Evolutionary conservation across 2,329 filamentous ascomycete species (phyloP).

Genomic region (Albophoma yamanashiensis): DNA sequence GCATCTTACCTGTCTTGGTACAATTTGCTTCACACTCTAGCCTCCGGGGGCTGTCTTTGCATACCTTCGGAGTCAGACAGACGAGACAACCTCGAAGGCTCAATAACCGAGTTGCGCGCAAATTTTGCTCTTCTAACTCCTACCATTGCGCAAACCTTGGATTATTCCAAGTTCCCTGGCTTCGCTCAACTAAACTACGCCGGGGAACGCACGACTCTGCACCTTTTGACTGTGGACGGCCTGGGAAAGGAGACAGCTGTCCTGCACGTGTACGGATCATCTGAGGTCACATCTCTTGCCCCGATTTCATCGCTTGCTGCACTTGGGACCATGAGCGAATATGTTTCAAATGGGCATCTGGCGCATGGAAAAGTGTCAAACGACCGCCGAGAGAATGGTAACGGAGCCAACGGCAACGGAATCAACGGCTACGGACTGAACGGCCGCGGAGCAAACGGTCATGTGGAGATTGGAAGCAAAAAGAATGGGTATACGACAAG

Average conservation of each 20-base stretch:
- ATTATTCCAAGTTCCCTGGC: not conserved
- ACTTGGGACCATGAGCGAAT: not conserved
- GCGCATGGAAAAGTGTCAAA: not conserved
- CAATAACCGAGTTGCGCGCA: not conserved
- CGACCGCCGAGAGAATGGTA: not conserved
- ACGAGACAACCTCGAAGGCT: not conserved
- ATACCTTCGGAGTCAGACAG: constrained; percentile 1
- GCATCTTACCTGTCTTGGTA: not conserved
- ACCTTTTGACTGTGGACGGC: not conserved
- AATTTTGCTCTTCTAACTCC: not conserved
- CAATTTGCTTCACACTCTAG: not conserved
- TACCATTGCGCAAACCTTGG: not conserved
- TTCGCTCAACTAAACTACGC: not conserved
- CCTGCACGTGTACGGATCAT: not conserved
- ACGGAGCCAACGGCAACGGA: not conserved
- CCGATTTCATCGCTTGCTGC: not conserved
- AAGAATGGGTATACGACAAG: not conserved
- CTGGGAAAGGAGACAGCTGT: not conserved
- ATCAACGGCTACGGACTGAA: not conserved
- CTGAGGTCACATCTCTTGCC: not conserved
- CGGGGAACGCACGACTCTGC: not conserved
- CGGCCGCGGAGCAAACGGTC: not conserved
- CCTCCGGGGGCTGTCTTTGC: constrained; percentile 2
- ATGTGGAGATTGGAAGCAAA: not conserved
- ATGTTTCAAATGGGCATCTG: not conserved